Evolutionary conservation across 257 asterid species (phyloP), one percentile per base, ranked within the genome.

Genomic region (Jacaranda copaia): DNA sequence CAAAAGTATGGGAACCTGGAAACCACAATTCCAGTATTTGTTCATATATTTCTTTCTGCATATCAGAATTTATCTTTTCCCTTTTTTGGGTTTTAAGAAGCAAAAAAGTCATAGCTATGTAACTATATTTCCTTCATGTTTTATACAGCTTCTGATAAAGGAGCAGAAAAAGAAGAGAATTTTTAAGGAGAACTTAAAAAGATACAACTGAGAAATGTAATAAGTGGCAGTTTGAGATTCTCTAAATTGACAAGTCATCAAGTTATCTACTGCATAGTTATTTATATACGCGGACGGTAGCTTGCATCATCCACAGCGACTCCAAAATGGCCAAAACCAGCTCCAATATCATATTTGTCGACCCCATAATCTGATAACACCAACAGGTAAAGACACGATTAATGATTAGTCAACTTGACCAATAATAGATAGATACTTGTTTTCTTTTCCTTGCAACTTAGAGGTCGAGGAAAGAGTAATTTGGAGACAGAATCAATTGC

Each of bases 281-380:
- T n/a, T n/a, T 64, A 79, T 6, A 71, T 20, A 84, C 60, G 67
- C 45, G 14, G 39, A 81, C 14, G 36, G 71, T 73, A 75, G 82
- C 99, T 91, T 87, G 93, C 99, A 87, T 96, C 99, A 64, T 96
- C 98, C 39, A 93, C 97, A 48, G 99, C 97, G 56, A 96, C 87
- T 73, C 97, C 98, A 70, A 96, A 96, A 83, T 96, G 99, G 70
- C 98, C 98, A 85, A 91, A 96, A 46, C 88, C 99, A 73, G 90
- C 64, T 67, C 98, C 99, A 51, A 96, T 92, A 76, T 96, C 97
- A 85, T 96, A 96, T 52, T 87, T 88, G 74, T 96, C 99, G 76
- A 93, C 87, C 71, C 99, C 99, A 85, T 93, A 96, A 78, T 96
- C 99, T 96, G 88, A 80, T 73, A 81, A 45, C 58, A 74, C 52